Evolutionary conservation across 73 alveolate genomes (phyloP), one percentile per base, ranked within the genome.

Genomic region (Paramecium primaurelia): DNA sequence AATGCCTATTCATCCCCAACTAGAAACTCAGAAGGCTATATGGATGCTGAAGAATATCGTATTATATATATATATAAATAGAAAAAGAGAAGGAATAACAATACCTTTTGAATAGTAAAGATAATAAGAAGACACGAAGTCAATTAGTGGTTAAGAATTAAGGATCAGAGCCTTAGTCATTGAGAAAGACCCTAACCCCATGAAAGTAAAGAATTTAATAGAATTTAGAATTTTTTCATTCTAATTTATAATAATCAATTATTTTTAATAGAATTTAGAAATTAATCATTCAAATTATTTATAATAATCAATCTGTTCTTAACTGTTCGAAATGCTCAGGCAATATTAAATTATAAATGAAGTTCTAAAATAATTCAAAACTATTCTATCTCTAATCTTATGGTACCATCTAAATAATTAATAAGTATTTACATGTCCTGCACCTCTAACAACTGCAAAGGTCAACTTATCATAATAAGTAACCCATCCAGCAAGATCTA

Each of bases 401-500:
- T 25, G 91, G 91, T 42, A 80, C 91, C 91, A 80, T 80, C 91
- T 80, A 12, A 54, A 40, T 4, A 80, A 10, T 20, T 1, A 14
- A 44, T 38, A 45, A 16, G 6, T 80, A 45, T 22, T 45, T 80
- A 80, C 91, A 80, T 80, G 91, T 80, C 91, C 91, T 4, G 91
- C 91, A 12, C 91, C 91, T 45, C 91, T 42, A 80, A 80, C 58
- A n/a, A 80, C 73, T 6, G 16, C 58, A 80, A 80, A 80, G 6
- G 91, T 80, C 3, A 80, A 28, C 25, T 45, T 32, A 49, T 80
- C 58, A 80, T 80, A 80, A 22, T 80, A 34, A 14, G 91, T 80
- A 32, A 49, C 58, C 91, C 91, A 80, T 4, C 91, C 91, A 20
- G 91, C 91, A 5, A 80, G 58, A 25, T 25, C 91, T 80, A 40